Evolutionary conservation across 163 green algal species (phyloP).

Genomic region (Prototheca cutis): DNA sequence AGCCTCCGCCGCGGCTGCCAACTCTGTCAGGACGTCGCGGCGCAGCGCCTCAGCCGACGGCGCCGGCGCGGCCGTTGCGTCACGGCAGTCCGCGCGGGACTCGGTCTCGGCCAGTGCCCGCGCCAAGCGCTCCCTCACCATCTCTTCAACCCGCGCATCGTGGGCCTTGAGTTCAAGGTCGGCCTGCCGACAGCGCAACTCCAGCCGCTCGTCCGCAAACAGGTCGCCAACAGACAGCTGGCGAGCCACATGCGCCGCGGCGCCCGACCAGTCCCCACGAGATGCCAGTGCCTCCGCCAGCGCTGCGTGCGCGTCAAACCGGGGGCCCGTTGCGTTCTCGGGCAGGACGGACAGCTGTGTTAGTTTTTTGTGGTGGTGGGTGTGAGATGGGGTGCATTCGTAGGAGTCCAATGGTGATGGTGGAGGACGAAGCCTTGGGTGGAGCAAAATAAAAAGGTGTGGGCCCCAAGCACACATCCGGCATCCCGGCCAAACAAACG

Average conservation of each 20-base stretch:
- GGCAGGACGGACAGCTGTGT: constrained; percentile 26
- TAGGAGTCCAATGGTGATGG: neutral
- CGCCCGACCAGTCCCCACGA: constrained; percentile 12
- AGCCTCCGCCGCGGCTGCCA: constrained; percentile 6
- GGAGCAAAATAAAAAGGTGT: neutral
- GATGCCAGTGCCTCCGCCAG: constrained; percentile 4
- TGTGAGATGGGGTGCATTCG: neutral
- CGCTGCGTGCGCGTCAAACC: constrained; percentile 6
- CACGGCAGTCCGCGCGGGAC: neutral
- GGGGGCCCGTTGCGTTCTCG: constrained; percentile 1
- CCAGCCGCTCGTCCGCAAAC: constrained; percentile 20
- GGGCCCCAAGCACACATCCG: no score
- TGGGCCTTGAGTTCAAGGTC: constrained; percentile 26
- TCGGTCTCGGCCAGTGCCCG: neutral
- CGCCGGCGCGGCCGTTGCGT: neutral
- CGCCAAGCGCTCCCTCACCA: neutral
- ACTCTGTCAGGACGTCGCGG: constrained; percentile 1
- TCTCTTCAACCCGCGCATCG: neutral
- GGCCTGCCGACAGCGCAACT: constrained; percentile 42
- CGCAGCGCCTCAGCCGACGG: neutral
- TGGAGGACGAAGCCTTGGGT: neutral
- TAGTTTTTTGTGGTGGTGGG: neutral
- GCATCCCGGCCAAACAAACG: no score
- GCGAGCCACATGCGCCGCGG: constrained; percentile 10
- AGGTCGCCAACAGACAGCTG: constrained; percentile 1